Conservation (phyloP, 2,329 filamentous ascomycete genomes). For the Hypoxylon sp. region DNA sequence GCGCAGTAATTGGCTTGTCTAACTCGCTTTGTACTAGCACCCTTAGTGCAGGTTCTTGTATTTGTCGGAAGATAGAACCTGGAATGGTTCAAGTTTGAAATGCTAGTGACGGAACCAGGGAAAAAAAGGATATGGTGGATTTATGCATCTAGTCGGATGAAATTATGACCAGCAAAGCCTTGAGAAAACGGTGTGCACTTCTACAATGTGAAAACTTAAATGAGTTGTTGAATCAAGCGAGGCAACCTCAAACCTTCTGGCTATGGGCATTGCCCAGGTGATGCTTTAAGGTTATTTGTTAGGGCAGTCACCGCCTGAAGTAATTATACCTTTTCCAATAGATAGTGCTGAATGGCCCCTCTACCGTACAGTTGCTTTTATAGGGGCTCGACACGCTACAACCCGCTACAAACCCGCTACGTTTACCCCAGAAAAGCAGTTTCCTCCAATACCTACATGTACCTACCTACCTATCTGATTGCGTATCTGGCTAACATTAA, state of each 20-base stretch:
- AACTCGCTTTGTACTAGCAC: conserved; percentile 51
- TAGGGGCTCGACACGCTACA: conserved; percentile 12
- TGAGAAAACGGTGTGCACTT: conserved; percentile 37
- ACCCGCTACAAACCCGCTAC: not conserved
- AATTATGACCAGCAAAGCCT: conserved; percentile 1
- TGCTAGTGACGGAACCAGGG: conserved; percentile 15
- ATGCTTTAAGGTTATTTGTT: not conserved
- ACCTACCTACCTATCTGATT: not conserved
- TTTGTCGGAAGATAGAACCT: conserved; percentile 26
- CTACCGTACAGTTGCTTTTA: not conserved
- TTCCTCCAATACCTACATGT: not conserved
- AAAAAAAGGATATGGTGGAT: not conserved
- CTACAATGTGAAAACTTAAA: conserved; percentile 30
- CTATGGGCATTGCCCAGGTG: not conserved
- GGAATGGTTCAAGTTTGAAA: conserved; percentile 14
- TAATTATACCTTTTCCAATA: not conserved
- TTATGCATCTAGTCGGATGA: conserved; percentile 29
- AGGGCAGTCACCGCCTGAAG: conserved; percentile 11
- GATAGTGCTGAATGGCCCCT: not conserved
- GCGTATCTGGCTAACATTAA: conserved; percentile 28
- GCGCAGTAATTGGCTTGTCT: conserved; percentile 45
- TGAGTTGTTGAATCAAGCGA: conserved; percentile 34
- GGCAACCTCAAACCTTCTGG: conserved; percentile 27
- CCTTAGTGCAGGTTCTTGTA: conserved; percentile 12
- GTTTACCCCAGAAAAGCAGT: conserved; percentile 1